Evolutionary conservation across 495 filamentous ascomycete genomes (phyloP).

Genomic region (Annulohypoxylon bovei): DNA sequence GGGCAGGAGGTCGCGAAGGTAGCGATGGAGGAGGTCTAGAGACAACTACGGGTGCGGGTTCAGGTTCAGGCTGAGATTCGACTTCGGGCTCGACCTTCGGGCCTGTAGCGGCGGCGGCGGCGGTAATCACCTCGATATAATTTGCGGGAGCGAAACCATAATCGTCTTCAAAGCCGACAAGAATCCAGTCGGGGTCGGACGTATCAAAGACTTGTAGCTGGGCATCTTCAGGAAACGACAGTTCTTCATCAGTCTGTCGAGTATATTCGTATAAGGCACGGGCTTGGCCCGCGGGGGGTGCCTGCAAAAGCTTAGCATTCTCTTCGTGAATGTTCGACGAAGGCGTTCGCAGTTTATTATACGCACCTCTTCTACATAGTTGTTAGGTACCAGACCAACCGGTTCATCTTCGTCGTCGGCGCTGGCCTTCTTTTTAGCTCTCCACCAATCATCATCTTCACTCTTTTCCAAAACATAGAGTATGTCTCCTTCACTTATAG

Average conservation of each 20-base stretch:
- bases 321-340: constrained; percentile 1
- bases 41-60: constrained; percentile 30
- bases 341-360: not conserved
- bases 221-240: constrained; percentile 93
- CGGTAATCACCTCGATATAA: constrained; percentile 79
- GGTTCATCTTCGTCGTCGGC: constrained; percentile 94
- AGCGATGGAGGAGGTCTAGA: constrained; percentile 36
- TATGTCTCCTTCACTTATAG: constrained; percentile 87
- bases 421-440: constrained; percentile 95
- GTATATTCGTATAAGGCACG: constrained; percentile 96
- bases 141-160: constrained; percentile 98
- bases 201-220: constrained; percentile 85
- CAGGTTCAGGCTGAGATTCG: constrained; percentile 25
- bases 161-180: constrained; percentile 84
- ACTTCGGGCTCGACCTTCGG: constrained; percentile 33
- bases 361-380: constrained; percentile 96
- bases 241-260: constrained; percentile 95
- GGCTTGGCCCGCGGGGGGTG: constrained; percentile 74
- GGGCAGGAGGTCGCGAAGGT: constrained; percentile 36
- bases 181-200: constrained; percentile 94
- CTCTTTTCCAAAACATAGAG: constrained; percentile 93
- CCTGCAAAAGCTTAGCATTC: constrained; percentile 58
- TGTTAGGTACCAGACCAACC: constrained; percentile 90
- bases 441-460: constrained; percentile 95
- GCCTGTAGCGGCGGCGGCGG: constrained; percentile 39